phyloP scores from a whole-genome alignment of 2,329 filamentous ascomycete species.

The Ophiocordyceps australis region DNA sequence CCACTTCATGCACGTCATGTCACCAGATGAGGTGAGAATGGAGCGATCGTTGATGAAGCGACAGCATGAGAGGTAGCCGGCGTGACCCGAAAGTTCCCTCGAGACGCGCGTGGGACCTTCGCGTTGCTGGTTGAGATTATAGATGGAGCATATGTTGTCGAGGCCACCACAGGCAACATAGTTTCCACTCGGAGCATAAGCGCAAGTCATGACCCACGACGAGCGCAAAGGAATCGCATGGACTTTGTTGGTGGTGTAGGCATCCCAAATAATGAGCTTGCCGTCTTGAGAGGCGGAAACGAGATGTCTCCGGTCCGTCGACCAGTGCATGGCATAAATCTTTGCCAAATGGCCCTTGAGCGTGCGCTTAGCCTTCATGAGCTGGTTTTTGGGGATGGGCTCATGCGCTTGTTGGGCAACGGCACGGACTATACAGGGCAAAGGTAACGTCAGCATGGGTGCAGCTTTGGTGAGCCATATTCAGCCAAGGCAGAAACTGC shows the following conservation, averaged over 20 bases:
- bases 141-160: slow-evolving; percentile 99
- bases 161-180: slow-evolving; percentile 97
- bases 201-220: slow-evolving; percentile 99
- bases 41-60: slow-evolving; percentile 97
- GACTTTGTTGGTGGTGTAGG: slow-evolving; percentile 98
- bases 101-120: slow-evolving; percentile 96
- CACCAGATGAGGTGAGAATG: slow-evolving; percentile 92
- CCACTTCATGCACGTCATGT: slow-evolving; percentile 99
- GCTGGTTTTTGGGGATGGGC: slow-evolving; percentile 69
- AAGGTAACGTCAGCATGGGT: slow-evolving; percentile 9
- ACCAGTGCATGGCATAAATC: slow-evolving; percentile 99
- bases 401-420: slow-evolving; percentile 89
- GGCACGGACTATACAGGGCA: slow-evolving; percentile 51
- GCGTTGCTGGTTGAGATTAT: slow-evolving; percentile 86
- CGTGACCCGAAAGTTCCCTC: slow-evolving; percentile 88
- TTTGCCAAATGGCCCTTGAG: slow-evolving; percentile 96
- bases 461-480: too few species aligned
- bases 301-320: slow-evolving; percentile 88
- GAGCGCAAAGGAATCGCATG: slow-evolving; percentile 94
- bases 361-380: slow-evolving; percentile 95
- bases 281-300: slow-evolving; percentile 97
- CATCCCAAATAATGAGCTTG: slow-evolving; percentile 99
- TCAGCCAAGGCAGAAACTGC: too few species aligned
- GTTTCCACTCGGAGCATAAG: slow-evolving; percentile 94
- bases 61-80: slow-evolving; percentile 94